These are phyloP conservation scores for Lepraria neglecta DNA, from an alignment of 495 filamentous ascomycete genomes.

Conservation along the genomic window DNA sequence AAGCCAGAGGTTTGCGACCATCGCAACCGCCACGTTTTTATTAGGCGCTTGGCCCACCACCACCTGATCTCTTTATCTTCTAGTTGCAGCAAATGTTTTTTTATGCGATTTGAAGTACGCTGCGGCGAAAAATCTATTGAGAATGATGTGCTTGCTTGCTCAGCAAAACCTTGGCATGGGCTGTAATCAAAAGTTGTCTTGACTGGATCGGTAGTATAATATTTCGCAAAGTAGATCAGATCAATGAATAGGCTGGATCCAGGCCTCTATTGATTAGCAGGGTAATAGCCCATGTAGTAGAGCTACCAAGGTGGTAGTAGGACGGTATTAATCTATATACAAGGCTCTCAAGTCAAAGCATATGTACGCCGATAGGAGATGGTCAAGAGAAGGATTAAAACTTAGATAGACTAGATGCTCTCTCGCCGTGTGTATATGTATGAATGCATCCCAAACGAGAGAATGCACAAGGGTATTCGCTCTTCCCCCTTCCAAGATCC, in stretches of 20 bases:
- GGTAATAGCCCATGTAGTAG: slow-evolving; percentile 8
- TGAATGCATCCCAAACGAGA: background rate
- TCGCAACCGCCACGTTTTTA: too few species aligned
- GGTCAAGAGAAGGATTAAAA: background rate
- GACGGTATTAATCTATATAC: slow-evolving; percentile 13
- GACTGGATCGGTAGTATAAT: too few species aligned
- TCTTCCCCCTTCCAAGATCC: slow-evolving; percentile 1
- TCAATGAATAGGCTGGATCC: background rate
- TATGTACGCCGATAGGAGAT: slow-evolving; percentile 9
- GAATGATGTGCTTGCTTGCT: too few species aligned
- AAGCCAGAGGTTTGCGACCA: too few species aligned
- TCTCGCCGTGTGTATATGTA: slow-evolving; percentile 3
- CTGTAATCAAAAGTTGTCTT: too few species aligned
- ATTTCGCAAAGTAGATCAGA: too few species aligned
- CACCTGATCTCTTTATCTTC: too few species aligned
- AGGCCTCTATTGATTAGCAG: background rate
- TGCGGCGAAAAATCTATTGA: too few species aligned
- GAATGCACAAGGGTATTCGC: slow-evolving; percentile 6
- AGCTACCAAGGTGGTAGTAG: background rate
- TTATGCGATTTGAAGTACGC: too few species aligned
- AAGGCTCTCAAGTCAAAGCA: background rate
- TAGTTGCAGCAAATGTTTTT: too few species aligned
- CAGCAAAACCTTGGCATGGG: too few species aligned
- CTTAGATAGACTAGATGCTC: background rate
- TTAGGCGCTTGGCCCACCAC: too few species aligned